phyloP scores from a whole-genome alignment of 2,329 filamentous ascomycete genomes.

The Epichloe hybrida region DNA sequence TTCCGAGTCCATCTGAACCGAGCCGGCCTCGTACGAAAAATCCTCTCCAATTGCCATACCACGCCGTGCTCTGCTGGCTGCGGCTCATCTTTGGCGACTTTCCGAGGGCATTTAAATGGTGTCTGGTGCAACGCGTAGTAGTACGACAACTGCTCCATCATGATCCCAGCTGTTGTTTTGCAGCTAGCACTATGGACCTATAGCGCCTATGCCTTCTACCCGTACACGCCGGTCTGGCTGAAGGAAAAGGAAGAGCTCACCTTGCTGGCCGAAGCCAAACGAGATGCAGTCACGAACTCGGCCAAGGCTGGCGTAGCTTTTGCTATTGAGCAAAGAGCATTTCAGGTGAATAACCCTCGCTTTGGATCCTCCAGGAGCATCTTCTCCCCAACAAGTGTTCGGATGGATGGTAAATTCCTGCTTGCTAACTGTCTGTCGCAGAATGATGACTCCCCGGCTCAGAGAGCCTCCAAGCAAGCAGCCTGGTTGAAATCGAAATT shows the following conservation, averaged over 20 bases:
- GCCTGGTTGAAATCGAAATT: constrained; percentile 8
- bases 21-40: constrained; percentile 2
- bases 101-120: background rate
- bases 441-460: constrained; percentile 2
- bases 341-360: constrained; percentile 3
- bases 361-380: background rate
- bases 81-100: background rate
- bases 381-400: background rate
- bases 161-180: constrained; percentile 26
- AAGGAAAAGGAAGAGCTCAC: constrained; percentile 15
- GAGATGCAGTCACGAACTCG: constrained; percentile 8
- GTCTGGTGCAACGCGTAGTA: background rate
- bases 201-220: constrained; percentile 33
- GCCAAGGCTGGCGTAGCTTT: constrained; percentile 21
- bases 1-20: background rate
- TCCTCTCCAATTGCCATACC: background rate
- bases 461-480: constrained; percentile 8
- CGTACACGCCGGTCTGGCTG: constrained; percentile 27
- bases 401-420: constrained; percentile 13
- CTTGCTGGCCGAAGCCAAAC: constrained; percentile 11
- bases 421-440: background rate
- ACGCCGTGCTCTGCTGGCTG: background rate
- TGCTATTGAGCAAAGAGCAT: constrained; percentile 25
- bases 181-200: constrained; percentile 35
- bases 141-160: constrained; percentile 15